A percentile compares a stretch with the other conserved stretches of the same genome.
Evolutionary conservation across 1,284 basidiomycete genomes (phyloP).

Genomic region (Boletus sp.): DNA sequence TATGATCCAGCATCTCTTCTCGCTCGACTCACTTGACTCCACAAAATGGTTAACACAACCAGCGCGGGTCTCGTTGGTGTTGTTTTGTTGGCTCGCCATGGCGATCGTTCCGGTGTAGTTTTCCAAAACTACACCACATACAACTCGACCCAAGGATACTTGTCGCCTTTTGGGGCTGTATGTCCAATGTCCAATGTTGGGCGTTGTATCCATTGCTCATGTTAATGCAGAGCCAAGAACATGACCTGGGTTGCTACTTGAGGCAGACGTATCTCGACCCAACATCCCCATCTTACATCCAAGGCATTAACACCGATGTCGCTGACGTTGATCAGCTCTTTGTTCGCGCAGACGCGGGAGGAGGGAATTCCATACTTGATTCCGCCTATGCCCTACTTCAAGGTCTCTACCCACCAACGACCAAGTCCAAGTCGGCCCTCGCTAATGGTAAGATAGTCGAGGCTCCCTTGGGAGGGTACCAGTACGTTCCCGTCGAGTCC

Average conservation of each 20-base stretch:
- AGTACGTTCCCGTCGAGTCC: conserved; percentile 35
- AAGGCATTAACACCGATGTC: conserved; percentile 32
- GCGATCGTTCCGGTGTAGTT: conserved; percentile 38
- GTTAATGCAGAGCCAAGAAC: conserved; percentile 34
- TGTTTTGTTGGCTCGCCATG: conserved; percentile 43
- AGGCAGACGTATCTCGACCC: conserved; percentile 37
- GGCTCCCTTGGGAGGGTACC: conserved; percentile 50
- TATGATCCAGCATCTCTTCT: not conserved
- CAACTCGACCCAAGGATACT: conserved; percentile 38
- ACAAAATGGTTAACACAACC: conserved; percentile 28
- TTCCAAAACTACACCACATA: conserved; percentile 38
- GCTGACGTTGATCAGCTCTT: conserved; percentile 31
- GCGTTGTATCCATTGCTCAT: not conserved
- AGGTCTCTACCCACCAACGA: conserved; percentile 43
- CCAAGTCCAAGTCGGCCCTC: conserved; percentile 34
- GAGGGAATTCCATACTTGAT: conserved; percentile 44
- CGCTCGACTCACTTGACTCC: not conserved
- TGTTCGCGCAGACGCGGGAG: conserved; percentile 41
- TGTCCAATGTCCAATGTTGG: conserved; percentile 6
- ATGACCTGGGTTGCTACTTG: conserved; percentile 39
- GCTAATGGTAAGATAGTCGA: conserved; percentile 48
- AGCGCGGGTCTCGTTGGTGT: conserved; percentile 31
- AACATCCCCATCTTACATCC: conserved; percentile 31
- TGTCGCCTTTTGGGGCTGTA: conserved; percentile 46
- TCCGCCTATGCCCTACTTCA: conserved; percentile 37